Percentiles rank a stretch among this genome's conserved stretches.
Conservation (phyloP, 2,329 filamentous ascomycete genomes). For the Eutypa lata region DNA sequence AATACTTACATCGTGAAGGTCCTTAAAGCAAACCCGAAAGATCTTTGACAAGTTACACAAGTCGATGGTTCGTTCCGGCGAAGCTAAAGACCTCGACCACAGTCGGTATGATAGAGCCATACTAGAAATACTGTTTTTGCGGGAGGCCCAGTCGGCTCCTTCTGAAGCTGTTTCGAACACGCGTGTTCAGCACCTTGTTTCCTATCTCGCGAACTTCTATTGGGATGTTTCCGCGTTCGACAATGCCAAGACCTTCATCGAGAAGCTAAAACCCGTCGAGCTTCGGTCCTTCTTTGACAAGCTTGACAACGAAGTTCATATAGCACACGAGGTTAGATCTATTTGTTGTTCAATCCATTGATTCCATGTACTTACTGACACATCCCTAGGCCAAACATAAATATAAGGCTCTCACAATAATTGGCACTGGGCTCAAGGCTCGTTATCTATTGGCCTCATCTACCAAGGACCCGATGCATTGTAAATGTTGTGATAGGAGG, state of each 20-base stretch:
- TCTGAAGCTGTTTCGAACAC: background rate
- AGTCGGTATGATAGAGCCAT: conserved; percentile 9
- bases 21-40: conserved; percentile 12
- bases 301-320: conserved; percentile 14
- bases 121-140: conserved; percentile 9
- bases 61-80: conserved; percentile 5
- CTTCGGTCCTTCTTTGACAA: conserved; percentile 32
- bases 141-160: background rate
- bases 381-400: conserved; percentile 9
- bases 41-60: conserved; percentile 11
- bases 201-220: conserved; percentile 35
- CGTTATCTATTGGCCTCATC: conserved; percentile 16
- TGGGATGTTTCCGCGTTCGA: conserved; percentile 41
- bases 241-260: conserved; percentile 43
- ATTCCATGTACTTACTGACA: background rate
- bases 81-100: conserved; percentile 9
- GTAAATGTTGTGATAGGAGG: conserved; percentile 9
- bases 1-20: conserved; percentile 11
- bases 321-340: background rate
- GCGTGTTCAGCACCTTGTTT: conserved; percentile 27
- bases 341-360: background rate
- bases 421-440: conserved; percentile 11
- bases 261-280: conserved; percentile 38
- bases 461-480: conserved; percentile 4
- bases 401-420: conserved; percentile 9